Conservation (phyloP, 2,329 filamentous ascomycete genomes). For the Trichophyton benhamiae region DNA sequence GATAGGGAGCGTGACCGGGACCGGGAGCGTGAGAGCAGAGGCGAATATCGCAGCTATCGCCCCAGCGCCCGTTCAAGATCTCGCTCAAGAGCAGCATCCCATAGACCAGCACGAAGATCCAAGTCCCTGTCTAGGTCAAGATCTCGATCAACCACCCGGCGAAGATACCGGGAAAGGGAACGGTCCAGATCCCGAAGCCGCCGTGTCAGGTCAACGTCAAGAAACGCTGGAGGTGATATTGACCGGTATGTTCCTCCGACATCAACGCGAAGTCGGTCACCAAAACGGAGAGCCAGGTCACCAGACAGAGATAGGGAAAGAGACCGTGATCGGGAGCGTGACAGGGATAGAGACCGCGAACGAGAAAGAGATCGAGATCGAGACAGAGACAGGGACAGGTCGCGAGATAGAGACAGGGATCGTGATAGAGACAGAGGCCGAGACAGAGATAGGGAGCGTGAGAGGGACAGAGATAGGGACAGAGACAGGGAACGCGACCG, state of each 20-base stretch:
- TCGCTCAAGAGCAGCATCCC: slow-evolving; percentile 16
- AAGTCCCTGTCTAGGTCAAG: slow-evolving; percentile 14
- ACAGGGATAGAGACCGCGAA: slow-evolving; percentile 17
- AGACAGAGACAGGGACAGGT: slow-evolving; percentile 30
- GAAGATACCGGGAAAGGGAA: slow-evolving; percentile 10
- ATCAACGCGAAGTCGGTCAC: slow-evolving; percentile 31
- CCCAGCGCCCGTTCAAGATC: slow-evolving; percentile 16
- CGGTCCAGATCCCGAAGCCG: slow-evolving; percentile 13
- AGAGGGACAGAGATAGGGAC: slow-evolving; percentile 1
- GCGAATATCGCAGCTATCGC: slow-evolving; percentile 16
- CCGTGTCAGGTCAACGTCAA: slow-evolving; percentile 23
- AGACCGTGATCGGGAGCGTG: slow-evolving; percentile 12
- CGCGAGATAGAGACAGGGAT: background rate
- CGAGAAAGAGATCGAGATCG: slow-evolving; percentile 22
- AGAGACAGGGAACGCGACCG: background rate
- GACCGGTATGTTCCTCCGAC: slow-evolving; percentile 34
- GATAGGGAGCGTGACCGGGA: slow-evolving; percentile 14
- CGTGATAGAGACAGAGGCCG: background rate
- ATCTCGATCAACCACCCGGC: slow-evolving; percentile 15
- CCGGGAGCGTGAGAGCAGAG: slow-evolving; percentile 12
- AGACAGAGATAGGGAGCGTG: slow-evolving; percentile 4
- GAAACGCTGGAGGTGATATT: slow-evolving; percentile 26
- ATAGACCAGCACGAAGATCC: slow-evolving; percentile 12
- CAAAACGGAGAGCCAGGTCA: slow-evolving; percentile 28
- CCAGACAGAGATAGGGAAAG: slow-evolving; percentile 18